phyloP scores from a whole-genome alignment of 2,329 filamentous ascomycete genomes.

The Fusarium napiforme region DNA sequence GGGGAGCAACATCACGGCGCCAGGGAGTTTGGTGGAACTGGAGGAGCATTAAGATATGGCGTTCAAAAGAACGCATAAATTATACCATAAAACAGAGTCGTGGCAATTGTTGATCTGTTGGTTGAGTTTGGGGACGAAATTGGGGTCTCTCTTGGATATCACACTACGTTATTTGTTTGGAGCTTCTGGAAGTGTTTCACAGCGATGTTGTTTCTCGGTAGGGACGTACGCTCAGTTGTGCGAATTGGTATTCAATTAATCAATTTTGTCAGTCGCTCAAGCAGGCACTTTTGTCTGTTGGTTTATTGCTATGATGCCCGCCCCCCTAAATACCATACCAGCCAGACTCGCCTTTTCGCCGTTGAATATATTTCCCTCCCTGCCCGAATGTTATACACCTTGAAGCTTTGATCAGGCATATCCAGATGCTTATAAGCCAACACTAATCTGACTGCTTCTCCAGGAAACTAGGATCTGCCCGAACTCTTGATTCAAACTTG shows the following conservation, averaged over 20 bases:
- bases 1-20: slow-evolving; percentile 21
- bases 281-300: neutral
- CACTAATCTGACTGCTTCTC: slow-evolving; percentile 65
- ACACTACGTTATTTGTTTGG: neutral
- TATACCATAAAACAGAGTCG: slow-evolving; percentile 24
- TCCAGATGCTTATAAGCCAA: neutral
- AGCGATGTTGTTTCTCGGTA: neutral
- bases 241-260: neutral
- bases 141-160: slow-evolving; percentile 6
- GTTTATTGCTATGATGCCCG: neutral
- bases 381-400: neutral
- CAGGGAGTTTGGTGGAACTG: neutral
- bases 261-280: slow-evolving; percentile 18
- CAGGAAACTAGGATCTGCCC: slow-evolving; percentile 87
- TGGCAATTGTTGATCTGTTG: neutral
- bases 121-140: neutral
- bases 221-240: neutral
- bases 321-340: neutral
- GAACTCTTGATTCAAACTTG: slow-evolving; percentile 90
- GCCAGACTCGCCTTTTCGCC: neutral
- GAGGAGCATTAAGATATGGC: slow-evolving; percentile 13
- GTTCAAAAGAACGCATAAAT: slow-evolving; percentile 23
- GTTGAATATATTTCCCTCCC: neutral
- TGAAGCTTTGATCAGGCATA: neutral
- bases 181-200: neutral